These are phyloP conservation scores for Penicillium sp. DNA, from an alignment of 2,329 filamentous ascomycete species.

Conservation along the genomic window DNA sequence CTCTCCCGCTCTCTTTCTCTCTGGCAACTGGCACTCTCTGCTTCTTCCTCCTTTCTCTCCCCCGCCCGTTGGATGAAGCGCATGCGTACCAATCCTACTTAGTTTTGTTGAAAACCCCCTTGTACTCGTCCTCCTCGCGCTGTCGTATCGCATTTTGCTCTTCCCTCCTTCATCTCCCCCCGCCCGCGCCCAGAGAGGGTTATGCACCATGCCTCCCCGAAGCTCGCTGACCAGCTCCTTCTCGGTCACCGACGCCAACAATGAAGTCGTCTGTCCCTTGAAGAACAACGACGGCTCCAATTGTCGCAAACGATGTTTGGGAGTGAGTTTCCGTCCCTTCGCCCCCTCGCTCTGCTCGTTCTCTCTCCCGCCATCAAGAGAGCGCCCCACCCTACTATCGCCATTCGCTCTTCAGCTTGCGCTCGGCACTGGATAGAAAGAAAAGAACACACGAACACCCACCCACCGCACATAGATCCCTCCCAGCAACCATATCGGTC, in stretches of 20 bases:
- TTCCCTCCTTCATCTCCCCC: conserved; percentile 6
- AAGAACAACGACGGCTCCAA: conserved; percentile 93
- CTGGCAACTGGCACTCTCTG: no score
- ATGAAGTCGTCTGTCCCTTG: conserved; percentile 95
- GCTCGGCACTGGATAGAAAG: no score
- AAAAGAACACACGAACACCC: background rate
- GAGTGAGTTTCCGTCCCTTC: conserved; percentile 65
- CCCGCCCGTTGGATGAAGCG: no score
- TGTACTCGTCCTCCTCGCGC: no score
- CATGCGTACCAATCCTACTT: no score
- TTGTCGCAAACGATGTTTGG: conserved; percentile 95
- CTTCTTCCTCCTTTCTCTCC: no score
- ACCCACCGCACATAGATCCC: background rate
- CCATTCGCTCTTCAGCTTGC: conserved; percentile 2
- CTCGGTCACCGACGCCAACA: conserved; percentile 85
- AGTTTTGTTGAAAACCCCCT: no score
- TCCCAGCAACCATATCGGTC: background rate
- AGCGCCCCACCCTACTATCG: background rate
- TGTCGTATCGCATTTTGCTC: conserved; percentile 6
- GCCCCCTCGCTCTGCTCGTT: conserved; percentile 2
- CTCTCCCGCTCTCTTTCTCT: no score
- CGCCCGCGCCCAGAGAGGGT: conserved; percentile 8
- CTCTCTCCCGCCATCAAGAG: conserved; percentile 1
- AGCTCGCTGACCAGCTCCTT: conserved; percentile 84
- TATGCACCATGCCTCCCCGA: conserved; percentile 78